phyloP scores from a whole-genome alignment of 2,329 filamentous ascomycete species.

The Cladosporium sp. region DNA sequence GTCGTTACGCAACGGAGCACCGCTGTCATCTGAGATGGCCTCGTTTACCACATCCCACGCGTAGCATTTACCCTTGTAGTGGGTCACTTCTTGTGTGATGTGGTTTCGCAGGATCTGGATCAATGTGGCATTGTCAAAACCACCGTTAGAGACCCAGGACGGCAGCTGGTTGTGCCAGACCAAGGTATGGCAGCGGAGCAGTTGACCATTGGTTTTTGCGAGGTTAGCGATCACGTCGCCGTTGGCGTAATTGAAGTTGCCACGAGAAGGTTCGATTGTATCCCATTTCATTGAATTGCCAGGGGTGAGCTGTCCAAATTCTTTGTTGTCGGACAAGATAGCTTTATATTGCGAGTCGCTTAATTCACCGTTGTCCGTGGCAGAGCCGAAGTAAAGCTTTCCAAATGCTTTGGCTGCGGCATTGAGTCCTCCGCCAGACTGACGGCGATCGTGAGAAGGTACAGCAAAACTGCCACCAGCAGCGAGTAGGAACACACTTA shows the following conservation, averaged over 20 bases:
- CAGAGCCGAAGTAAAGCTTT: constrained; percentile 39
- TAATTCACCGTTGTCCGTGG: constrained; percentile 52
- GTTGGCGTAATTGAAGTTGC: constrained; percentile 54
- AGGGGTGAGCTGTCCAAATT: constrained; percentile 63
- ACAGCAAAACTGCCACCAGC: not conserved
- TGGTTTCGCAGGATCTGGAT: constrained; percentile 55
- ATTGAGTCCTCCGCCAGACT: constrained; percentile 16
- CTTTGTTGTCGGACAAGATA: constrained; percentile 51
- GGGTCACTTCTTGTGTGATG: constrained; percentile 54
- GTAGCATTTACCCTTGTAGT: constrained; percentile 59
- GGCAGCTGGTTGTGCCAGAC: constrained; percentile 54
- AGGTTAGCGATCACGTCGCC: constrained; percentile 49
- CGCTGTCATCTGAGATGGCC: constrained; percentile 51
- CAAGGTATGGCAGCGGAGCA: constrained; percentile 60
- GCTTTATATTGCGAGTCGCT: constrained; percentile 52
- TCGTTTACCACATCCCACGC: constrained; percentile 66
- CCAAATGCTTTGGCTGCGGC: constrained; percentile 22
- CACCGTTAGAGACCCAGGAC: constrained; percentile 44
- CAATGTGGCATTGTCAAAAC: constrained; percentile 58
- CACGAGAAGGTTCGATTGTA: constrained; percentile 54
- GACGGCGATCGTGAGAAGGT: not conserved
- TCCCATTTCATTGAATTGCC: constrained; percentile 64
- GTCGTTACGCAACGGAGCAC: constrained; percentile 47
- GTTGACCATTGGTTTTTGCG: constrained; percentile 38
- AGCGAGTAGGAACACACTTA: not conserved